phyloP scores from a whole-genome alignment of 768 basidiomycete species.

The Psilocybe tampanensis region DNA sequence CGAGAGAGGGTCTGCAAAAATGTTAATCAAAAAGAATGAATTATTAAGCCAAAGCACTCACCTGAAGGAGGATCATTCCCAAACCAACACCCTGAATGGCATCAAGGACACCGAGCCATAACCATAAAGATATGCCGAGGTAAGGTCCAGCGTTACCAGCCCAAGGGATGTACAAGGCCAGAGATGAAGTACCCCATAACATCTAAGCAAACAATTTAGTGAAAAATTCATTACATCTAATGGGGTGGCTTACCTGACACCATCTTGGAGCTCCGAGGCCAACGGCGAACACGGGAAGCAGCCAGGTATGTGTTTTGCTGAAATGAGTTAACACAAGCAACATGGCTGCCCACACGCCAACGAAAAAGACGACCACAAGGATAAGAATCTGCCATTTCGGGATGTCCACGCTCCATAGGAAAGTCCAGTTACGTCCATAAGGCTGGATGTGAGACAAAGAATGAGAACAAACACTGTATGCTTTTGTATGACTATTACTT shows the following conservation, averaged over 20 bases:
- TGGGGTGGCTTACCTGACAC: slow-evolving; percentile 71
- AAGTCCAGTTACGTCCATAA: slow-evolving; percentile 93
- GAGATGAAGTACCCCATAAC: slow-evolving; percentile 94
- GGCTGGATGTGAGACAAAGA: slow-evolving; percentile 49
- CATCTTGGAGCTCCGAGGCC: slow-evolving; percentile 92
- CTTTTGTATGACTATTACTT: slow-evolving; percentile 29
- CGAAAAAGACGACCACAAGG: slow-evolving; percentile 82
- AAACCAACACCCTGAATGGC: slow-evolving; percentile 94
- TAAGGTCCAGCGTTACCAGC: slow-evolving; percentile 85
- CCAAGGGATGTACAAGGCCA: slow-evolving; percentile 94
- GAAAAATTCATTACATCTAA: slow-evolving; percentile 10
- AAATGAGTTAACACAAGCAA: slow-evolving; percentile 78
- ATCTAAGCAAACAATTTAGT: slow-evolving; percentile 46
- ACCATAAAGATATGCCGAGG: slow-evolving; percentile 87
- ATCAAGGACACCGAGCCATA: slow-evolving; percentile 94
- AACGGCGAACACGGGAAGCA: slow-evolving; percentile 92
- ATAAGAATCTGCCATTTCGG: slow-evolving; percentile 83
- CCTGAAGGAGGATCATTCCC: slow-evolving; percentile 87
- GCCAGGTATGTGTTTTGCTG: slow-evolving; percentile 94
- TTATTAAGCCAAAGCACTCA: slow-evolving; percentile 27
- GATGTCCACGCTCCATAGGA: slow-evolving; percentile 86
- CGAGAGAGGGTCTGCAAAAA: slow-evolving; percentile 76
- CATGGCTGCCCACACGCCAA: slow-evolving; percentile 82
- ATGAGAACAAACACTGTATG: neutral
- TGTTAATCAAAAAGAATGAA: slow-evolving; percentile 12